These are phyloP conservation scores for Apiospora hydei DNA, from an alignment of 2,329 filamentous ascomycete genomes.

Conservation along the genomic window DNA sequence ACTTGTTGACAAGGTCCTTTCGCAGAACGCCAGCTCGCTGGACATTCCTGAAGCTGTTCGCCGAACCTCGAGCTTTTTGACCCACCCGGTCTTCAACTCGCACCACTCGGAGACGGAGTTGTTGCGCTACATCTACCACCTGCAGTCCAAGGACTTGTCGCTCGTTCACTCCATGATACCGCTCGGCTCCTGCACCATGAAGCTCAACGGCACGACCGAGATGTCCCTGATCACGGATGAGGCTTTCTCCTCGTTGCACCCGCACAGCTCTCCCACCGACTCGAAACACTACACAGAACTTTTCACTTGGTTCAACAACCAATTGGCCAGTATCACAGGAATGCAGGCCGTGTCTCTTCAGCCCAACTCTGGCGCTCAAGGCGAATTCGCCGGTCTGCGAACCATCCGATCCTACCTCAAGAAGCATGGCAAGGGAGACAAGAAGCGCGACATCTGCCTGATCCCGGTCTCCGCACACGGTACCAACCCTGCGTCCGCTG, in stretches of 20 bases:
- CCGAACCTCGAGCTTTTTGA: slow-evolving; percentile 78
- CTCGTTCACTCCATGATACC: slow-evolving; percentile 98
- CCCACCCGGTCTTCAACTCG: slow-evolving; percentile 92
- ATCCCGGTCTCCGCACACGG: slow-evolving; percentile 96
- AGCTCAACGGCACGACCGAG: slow-evolving; percentile 91
- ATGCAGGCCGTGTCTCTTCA: slow-evolving; percentile 91
- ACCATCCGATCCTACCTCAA: slow-evolving; percentile 88
- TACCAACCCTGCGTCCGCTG: slow-evolving; percentile 92
- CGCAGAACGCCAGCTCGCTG: slow-evolving; percentile 43
- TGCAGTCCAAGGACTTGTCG: slow-evolving; percentile 93
- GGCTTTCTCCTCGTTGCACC: slow-evolving; percentile 81
- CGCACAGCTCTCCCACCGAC: slow-evolving; percentile 72
- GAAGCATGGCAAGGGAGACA: slow-evolving; percentile 64
- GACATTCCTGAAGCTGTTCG: slow-evolving; percentile 67
- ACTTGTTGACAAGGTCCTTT: slow-evolving; percentile 47
- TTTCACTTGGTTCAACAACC: slow-evolving; percentile 74
- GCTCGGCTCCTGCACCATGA: slow-evolving; percentile 97
- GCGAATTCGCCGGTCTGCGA: slow-evolving; percentile 89
- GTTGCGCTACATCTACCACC: slow-evolving; percentile 89
- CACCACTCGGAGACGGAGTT: slow-evolving; percentile 96
- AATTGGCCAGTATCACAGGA: slow-evolving; percentile 84
- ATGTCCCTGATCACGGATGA: slow-evolving; percentile 87
- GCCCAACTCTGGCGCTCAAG: slow-evolving; percentile 95
- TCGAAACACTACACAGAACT: slow-evolving; percentile 74
- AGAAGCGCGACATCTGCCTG: slow-evolving; percentile 87